phyloP scores from a whole-genome alignment of 352 stramenopile genomes.

The Pythium biforme region DNA sequence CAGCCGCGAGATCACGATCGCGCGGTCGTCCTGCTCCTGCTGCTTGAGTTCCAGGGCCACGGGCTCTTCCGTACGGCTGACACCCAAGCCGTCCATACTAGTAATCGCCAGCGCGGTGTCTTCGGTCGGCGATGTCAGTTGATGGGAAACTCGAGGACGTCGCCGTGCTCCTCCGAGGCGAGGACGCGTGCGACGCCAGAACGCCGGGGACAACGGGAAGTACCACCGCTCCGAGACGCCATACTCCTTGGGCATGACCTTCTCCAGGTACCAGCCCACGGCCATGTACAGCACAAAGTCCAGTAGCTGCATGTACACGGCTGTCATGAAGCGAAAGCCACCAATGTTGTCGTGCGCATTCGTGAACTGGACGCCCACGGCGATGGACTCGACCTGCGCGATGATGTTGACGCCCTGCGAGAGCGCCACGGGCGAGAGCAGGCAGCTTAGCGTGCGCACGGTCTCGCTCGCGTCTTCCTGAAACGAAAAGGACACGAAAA shows the following conservation, averaged over 20 bases:
- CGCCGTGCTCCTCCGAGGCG: background rate
- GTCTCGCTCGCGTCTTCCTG: constrained; percentile 42
- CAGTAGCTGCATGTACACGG: constrained; percentile 85
- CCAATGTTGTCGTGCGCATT: constrained; percentile 42
- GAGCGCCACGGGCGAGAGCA: constrained; percentile 74
- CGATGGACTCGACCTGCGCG: constrained; percentile 51
- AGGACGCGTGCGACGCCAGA: constrained; percentile 45
- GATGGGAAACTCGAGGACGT: background rate
- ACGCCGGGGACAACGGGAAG: constrained; percentile 77
- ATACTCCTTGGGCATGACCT: constrained; percentile 92
- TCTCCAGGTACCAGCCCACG: constrained; percentile 89
- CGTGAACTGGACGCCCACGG: constrained; percentile 35
- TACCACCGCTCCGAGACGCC: constrained; percentile 88
- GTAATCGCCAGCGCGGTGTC: constrained; percentile 4
- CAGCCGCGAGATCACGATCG: constrained; percentile 59
- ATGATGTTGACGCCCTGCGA: constrained; percentile 69
- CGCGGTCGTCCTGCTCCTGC: constrained; percentile 51
- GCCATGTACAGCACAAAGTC: constrained; percentile 88
- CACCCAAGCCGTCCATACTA: background rate
- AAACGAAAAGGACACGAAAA: constrained; percentile 78
- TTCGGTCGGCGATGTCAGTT: background rate
- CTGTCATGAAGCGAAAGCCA: constrained; percentile 54
- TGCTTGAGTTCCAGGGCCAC: constrained; percentile 40
- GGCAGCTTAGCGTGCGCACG: constrained; percentile 27
- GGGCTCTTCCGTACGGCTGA: constrained; percentile 24